Base-by-base conservation (phyloP, 345 rosid species). In the Citrus unshiu region DNA sequence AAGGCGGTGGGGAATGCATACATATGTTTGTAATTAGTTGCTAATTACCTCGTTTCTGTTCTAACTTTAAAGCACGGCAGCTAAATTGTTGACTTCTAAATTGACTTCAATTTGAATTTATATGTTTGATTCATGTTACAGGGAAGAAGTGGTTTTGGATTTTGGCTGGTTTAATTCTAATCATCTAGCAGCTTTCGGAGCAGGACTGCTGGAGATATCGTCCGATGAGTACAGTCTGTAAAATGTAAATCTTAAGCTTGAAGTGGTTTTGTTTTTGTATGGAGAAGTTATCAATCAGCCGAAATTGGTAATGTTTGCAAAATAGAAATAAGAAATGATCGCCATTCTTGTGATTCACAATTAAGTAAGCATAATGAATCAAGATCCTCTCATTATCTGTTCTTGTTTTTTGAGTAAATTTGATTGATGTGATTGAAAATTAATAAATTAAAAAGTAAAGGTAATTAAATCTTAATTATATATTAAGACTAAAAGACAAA, bases 121-220 rank as follows among this genome's bases (percentile, higher is more conserved):
- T 18, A 9, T 25, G 72, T 24, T 32, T 46, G 35, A 39, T 32
- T 79, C 73, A 57, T 57, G 34, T 80, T 64, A 67, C 81, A 84
- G 87, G 84, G 83, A 79, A 76, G 81, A 64, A 70, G 6, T 64
- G 77, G 85, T 6, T 73, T 68, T 81, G 77, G 19, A 27, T 77
- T 57, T 73, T 74, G 65, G 72, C 37, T 58, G 77, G 58, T 29
- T 58, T 77, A 34, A n/a, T 49, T 9, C 56, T 79, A 65, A 29
- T 6, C 6, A 4, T 72, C 9, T 74, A 74, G 74, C 70, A 56
- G 51, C 74, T 46, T 71, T 6, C 39, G 62, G 30, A 39, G 72
- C 8, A n/a, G 24, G 51, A 68, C 5, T 9, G 65, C 16, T 0
- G 12, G 29, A 22, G 29, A 24, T 14, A 5, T n/a, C 18, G 14